These are phyloP conservation scores for Erysimum cheiranthoides DNA, from an alignment of 345 rosid species.

Conservation along the genomic window DNA sequence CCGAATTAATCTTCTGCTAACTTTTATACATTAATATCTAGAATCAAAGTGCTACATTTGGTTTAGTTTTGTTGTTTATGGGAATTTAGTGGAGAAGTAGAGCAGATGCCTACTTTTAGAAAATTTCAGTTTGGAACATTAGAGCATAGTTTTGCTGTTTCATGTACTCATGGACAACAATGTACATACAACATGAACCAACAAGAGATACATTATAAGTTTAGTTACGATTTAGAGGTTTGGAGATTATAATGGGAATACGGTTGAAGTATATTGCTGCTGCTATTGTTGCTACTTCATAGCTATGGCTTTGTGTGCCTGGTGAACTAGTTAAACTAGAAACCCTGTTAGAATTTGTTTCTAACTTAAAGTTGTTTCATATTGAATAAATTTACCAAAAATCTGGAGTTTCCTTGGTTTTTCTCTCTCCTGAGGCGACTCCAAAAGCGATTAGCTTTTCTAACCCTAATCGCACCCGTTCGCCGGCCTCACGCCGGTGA, in stretches of 20 bases:
- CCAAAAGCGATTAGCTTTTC: no score
- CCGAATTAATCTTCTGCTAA: conserved; percentile 9
- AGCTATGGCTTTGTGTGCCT: conserved; percentile 14
- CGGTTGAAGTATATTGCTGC: conserved; percentile 19
- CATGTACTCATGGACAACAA: conserved; percentile 31
- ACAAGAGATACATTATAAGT: background rate
- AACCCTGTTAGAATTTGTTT: conserved; percentile 25
- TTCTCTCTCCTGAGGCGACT: no score
- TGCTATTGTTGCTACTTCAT: conserved; percentile 31
- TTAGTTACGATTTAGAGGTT: conserved; percentile 29
- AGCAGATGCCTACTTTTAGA: conserved; percentile 30
- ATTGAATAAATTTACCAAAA: no score
- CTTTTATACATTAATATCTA: conserved; percentile 16
- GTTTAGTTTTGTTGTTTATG: conserved; percentile 32
- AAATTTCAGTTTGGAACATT: conserved; percentile 26
- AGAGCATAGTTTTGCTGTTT: conserved; percentile 31
- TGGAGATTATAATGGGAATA: conserved; percentile 12
- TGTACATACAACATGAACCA: conserved; percentile 28
- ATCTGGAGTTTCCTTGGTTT: no score
- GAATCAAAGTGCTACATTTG: conserved; percentile 1
- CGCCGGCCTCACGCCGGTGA: no score
- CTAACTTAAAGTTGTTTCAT: conserved; percentile 25
- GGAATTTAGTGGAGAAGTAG: conserved; percentile 34
- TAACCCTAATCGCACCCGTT: no score
- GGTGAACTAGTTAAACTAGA: conserved; percentile 26